Evolutionary conservation across 2,329 filamentous ascomycete genomes (phyloP), one percentile per base, ranked within the genome.

Genomic region (Orbilia ellipsospora): DNA sequence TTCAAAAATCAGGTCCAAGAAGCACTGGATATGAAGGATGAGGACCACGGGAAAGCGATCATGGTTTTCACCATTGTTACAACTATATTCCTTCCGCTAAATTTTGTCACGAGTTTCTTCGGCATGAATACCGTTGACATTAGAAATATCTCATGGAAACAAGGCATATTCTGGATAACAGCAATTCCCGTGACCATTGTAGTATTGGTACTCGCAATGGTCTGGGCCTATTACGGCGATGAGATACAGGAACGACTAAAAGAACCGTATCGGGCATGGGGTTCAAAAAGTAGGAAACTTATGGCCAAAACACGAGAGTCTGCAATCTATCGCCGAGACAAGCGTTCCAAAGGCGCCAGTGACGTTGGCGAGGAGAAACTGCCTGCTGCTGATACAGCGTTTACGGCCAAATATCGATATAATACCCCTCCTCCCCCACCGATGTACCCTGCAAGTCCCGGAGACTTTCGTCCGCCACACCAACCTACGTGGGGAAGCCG

Each of bases 101-200:
- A 82, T 59, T 81, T 84, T 28, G 82, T 86, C 2, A 83, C 84
- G 10, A 84, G 83, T 78, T 83, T 86, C 67, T 85, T 87, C 77
- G 85, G 86, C 64, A 87, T 87, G 85, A 87, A 87, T 79, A 85
- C 85, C 2, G 81, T 80, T 57, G 86, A 87, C 77, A 81, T 87
- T 3, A 83, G 85, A 26, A 83, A 87, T 77, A 85, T 86, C 83
- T 81, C 84, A n/a, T 79, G 80, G 7, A 81, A 81, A 2, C 85
- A 87, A 80, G 85, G 84, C 83, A 78, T 84, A 2, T 87, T 85
- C 80, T 87, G 86, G 86, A 82, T 81, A 1, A 82, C 83, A 0
- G 84, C 85, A 1, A 66, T 87, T 10, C 85, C 85, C 0, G 80
- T 86, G 2, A 86, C 85, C 0, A 59, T 83, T 0, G 66, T 82